Evolutionary conservation across 2,329 filamentous ascomycete species (phyloP), one percentile per base, ranked within the genome.

Genomic region (Cordyceps javanica): DNA sequence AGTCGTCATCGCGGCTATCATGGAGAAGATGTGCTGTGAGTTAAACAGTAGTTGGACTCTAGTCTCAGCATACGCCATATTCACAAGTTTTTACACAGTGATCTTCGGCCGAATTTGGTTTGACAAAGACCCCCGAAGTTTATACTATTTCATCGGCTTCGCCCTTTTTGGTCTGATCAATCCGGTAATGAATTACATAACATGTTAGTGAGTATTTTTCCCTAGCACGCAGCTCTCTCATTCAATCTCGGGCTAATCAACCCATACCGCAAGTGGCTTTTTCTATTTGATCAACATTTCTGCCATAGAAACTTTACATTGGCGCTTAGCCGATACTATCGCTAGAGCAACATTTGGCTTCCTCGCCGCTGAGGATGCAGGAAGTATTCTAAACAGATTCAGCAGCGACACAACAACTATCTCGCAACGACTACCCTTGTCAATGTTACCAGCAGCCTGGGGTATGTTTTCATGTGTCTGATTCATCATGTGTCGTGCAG

Each of bases 381-480:
- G 65, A 8, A 56, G 49, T 2, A 58, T 60, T 3, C 49, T 64
- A 3, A 64, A 62, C 38, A 56, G 65, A 44, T 67, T 69, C 45
- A 66, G 66, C 14, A 64, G 64, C 44, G 66, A 68, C 39, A 63
- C 67, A 5, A 61, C 63, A n/a, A 32, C 64, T 2, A 57, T 68
- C 8, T 64, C 66, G n/a, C 61, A 59, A 5, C 61, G 63, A 34
- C 48, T 68, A 5, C 64, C 66, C 1, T 55, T 55, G 3, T 49
- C 60, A 16, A 34, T 62, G 5, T 46, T 61, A 9, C 56, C 57
- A 19, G 26, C 44, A 25, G 16, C 36, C 25, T 42, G 38, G 36
- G 36, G 50, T 50, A 13, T 28, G 60, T 61, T 6, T 51, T 39
- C n/a, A 23, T 36, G 7, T 14, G 10, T 36, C 4, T 36, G 34